Conservation (phyloP, 2,329 filamentous ascomycete genomes). For the Periconia sp. region DNA sequence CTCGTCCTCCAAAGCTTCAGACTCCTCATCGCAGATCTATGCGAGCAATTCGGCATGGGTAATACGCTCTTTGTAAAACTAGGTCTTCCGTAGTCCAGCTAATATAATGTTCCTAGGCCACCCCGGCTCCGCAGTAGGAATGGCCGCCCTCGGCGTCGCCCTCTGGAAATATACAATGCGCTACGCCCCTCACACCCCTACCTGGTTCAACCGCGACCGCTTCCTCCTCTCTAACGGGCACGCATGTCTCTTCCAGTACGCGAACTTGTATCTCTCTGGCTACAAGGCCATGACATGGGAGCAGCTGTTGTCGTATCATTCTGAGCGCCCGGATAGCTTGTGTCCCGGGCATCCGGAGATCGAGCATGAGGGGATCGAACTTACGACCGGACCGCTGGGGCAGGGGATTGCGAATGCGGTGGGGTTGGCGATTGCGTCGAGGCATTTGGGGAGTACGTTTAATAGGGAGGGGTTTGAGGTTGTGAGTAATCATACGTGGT, state of each 20-base stretch:
- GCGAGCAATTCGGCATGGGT: constrained; percentile 70
- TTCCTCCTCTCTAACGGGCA: constrained; percentile 66
- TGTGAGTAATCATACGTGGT: constrained; percentile 60
- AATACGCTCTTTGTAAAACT: too few relatives aligned
- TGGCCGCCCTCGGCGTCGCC: constrained; percentile 64
- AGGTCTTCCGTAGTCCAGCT: background rate
- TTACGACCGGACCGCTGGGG: constrained; percentile 64
- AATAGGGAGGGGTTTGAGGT: constrained; percentile 57
- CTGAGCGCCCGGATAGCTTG: constrained; percentile 51
- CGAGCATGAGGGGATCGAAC: constrained; percentile 61
- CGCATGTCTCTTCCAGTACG: constrained; percentile 60
- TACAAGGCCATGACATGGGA: constrained; percentile 62
- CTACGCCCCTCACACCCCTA: constrained; percentile 59
- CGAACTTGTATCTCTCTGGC: constrained; percentile 58
- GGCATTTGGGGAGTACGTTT: constrained; percentile 60
- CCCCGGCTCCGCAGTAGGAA: constrained; percentile 59
- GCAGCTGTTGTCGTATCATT: constrained; percentile 62
- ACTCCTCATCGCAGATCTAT: constrained; percentile 69
- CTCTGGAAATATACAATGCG: constrained; percentile 66
- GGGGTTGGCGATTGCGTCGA: constrained; percentile 62
- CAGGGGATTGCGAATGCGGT: constrained; percentile 65
- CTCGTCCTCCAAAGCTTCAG: constrained; percentile 65
- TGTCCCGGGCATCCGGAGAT: constrained; percentile 63
- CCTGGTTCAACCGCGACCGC: constrained; percentile 64
- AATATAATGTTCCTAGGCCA: constrained; percentile 6